Evolutionary conservation across 176 grass and related monocot genomes (phyloP).

Genomic region (bread wheat (Triticum aestivum)): IWGSC_CS_RefSeq_v2.1 NC_057796.1:490145293-490145792

Average conservation of each 20-base stretch:
- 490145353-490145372: not conserved
- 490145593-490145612: not conserved
- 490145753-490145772: not conserved
- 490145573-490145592: not conserved
- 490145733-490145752: not conserved
- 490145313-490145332: not conserved
- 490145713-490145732: too few relatives aligned
- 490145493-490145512: not conserved
- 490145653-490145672: too few relatives aligned
- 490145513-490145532: not conserved
- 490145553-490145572: not conserved
- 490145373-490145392: not conserved
- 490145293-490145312: too few relatives aligned
- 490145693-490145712: too few relatives aligned
- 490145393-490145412: slow-evolving; percentile 1
- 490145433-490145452: not conserved
- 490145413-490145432: slow-evolving; percentile 1
- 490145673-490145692: too few relatives aligned
- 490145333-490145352: not conserved
- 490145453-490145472: not conserved
- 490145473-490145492: not conserved
- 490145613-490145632: not conserved
- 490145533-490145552: not conserved
- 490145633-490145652: not conserved
- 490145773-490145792: not conserved